phyloP scores from a whole-genome alignment of 1,284 basidiomycete genomes.

The Leccinum subrobustum region DNA sequence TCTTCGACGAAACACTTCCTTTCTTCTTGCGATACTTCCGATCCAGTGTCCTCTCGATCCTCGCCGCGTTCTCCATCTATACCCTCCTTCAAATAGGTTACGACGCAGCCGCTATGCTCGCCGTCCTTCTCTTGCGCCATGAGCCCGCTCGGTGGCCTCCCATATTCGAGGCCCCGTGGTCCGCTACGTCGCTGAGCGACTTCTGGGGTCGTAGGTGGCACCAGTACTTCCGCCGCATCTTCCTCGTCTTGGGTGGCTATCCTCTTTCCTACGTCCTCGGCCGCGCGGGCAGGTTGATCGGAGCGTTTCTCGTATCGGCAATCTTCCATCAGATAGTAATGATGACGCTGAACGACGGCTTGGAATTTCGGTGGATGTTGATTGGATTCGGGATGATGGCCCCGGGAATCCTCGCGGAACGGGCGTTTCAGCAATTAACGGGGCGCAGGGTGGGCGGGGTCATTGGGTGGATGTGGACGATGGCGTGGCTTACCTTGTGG shows the following conservation, averaged over 20 bases:
- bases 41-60: slow-evolving; percentile 40
- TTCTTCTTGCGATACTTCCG: slow-evolving; percentile 41
- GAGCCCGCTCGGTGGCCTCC: slow-evolving; percentile 39
- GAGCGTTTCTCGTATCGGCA: slow-evolving; percentile 56
- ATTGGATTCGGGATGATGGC: slow-evolving; percentile 41
- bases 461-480: slow-evolving; percentile 52
- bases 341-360: slow-evolving; percentile 53
- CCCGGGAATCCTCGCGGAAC: slow-evolving; percentile 52
- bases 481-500: slow-evolving; percentile 48
- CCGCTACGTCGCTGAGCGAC: slow-evolving; percentile 36
- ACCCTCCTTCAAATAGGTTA: slow-evolving; percentile 40
- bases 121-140: slow-evolving; percentile 38
- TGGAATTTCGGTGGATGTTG: slow-evolving; percentile 37
- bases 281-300: slow-evolving; percentile 45
- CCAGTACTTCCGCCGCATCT: slow-evolving; percentile 34
- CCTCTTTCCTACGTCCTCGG: slow-evolving; percentile 41
- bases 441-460: slow-evolving; percentile 45
- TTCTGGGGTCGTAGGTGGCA: slow-evolving; percentile 49
- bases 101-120: slow-evolving; percentile 38
- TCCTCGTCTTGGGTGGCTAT: slow-evolving; percentile 27
- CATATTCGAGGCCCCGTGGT: slow-evolving; percentile 39
- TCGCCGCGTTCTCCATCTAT: slow-evolving; percentile 43
- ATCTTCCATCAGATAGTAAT: slow-evolving; percentile 54
- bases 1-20: slow-evolving; percentile 47
- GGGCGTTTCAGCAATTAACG: slow-evolving; percentile 39